Evolutionary conservation across 192 early-diverging fungal genomes (phyloP).

Genomic region (Backusella morwellensis): DNA sequence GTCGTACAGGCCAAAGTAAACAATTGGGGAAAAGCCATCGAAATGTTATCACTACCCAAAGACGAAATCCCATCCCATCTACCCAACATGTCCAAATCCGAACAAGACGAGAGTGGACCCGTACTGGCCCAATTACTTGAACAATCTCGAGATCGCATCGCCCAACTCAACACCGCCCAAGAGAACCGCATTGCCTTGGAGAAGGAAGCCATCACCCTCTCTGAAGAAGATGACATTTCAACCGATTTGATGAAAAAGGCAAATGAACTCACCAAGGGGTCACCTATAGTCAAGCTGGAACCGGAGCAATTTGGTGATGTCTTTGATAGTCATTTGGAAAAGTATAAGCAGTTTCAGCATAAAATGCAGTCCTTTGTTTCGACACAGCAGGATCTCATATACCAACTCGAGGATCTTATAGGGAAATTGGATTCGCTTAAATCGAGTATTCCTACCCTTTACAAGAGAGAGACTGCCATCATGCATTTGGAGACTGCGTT

Average conservation of each 20-base stretch:
- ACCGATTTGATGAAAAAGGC: conserved; percentile 59
- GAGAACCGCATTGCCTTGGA: conserved; percentile 38
- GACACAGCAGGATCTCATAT: conserved; percentile 55
- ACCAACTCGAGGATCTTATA: conserved; percentile 51
- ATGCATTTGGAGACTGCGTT: conserved; percentile 75
- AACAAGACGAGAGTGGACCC: conserved; percentile 15
- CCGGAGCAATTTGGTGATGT: conserved; percentile 71
- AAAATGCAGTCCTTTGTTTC: conserved; percentile 49
- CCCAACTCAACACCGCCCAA: conserved; percentile 16
- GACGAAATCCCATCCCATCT: conserved; percentile 14
- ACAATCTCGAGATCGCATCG: not conserved
- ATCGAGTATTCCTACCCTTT: conserved; percentile 49
- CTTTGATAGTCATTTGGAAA: conserved; percentile 67
- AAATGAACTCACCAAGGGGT: conserved; percentile 55
- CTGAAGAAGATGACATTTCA: conserved; percentile 77
- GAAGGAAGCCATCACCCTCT: conserved; percentile 61
- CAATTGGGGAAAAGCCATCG: conserved; percentile 55
- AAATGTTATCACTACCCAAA: conserved; percentile 40
- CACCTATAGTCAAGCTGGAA: conserved; percentile 66
- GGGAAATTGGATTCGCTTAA: conserved; percentile 5
- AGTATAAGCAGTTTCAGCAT: conserved; percentile 59
- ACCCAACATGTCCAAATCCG: not conserved
- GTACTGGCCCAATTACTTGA: not conserved
- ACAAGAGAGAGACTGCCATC: conserved; percentile 70
- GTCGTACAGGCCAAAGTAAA: conserved; percentile 58